Conservation (phyloP, 257 asterid genomes). For the Nicotiana paniculata region DNA sequence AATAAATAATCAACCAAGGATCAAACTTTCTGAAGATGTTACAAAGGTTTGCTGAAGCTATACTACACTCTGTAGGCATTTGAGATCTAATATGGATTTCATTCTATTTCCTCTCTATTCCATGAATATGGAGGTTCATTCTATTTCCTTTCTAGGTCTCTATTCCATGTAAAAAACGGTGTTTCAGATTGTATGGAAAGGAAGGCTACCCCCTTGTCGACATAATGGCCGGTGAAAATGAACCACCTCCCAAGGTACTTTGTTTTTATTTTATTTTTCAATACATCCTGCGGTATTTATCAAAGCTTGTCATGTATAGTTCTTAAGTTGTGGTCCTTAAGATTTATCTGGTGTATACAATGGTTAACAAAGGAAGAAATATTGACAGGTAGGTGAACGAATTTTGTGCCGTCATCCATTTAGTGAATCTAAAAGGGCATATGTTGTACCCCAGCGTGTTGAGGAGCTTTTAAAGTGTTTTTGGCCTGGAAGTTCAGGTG, state of each 20-base stretch:
- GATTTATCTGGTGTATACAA: background rate
- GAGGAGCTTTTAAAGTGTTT: constrained; percentile 91
- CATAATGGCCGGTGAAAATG: constrained; percentile 84
- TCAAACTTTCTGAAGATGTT: constrained; percentile 95
- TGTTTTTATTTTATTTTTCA: background rate
- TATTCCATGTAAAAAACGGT: constrained; percentile 93
- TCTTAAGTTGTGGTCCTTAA: background rate
- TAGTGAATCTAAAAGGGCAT: constrained; percentile 87
- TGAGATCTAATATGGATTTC: background rate
- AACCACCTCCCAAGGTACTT: constrained; percentile 86
- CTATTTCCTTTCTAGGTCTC: constrained; percentile 55
- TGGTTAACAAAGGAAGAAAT: background rate
- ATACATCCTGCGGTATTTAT: background rate
- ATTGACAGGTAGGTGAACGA: constrained; percentile 61
- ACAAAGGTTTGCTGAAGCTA: constrained; percentile 57
- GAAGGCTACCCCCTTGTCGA: constrained; percentile 95
- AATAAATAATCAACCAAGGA: constrained; percentile 91
- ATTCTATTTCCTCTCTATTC: constrained; percentile 3
- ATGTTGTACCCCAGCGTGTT: constrained; percentile 79
- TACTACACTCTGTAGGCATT: background rate
- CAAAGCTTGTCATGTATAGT: background rate
- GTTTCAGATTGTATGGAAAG: constrained; percentile 84
- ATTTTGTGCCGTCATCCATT: constrained; percentile 91
- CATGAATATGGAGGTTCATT: background rate
- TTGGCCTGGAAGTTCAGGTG: constrained; percentile 89